phyloP scores from a whole-genome alignment of 192 early-diverging fungal species.

The Backusella luteola region DNA sequence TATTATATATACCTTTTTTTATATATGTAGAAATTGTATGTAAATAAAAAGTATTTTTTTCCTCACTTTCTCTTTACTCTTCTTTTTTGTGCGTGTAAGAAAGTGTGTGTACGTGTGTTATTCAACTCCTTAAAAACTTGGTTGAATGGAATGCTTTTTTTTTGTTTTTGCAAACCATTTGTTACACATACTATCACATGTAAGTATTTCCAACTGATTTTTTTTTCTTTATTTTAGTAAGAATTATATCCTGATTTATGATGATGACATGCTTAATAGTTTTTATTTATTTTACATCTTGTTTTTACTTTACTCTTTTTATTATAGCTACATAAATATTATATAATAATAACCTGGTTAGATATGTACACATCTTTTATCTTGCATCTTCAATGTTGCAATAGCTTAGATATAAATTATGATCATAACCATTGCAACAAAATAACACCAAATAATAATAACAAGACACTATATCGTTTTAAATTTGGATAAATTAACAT shows the following conservation, averaged over 20 bases:
- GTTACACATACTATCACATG: neutral
- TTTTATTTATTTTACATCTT: neutral
- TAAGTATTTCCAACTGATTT: neutral
- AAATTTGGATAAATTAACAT: conserved; percentile 1
- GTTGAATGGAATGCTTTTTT: neutral
- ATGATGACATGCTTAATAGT: neutral
- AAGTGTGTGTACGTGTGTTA: neutral
- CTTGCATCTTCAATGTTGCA: neutral
- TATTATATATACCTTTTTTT: conserved; percentile 6
- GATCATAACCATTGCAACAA: neutral
- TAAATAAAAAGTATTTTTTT: conserved; percentile 6
- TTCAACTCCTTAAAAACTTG: neutral
- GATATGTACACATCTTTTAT: neutral
- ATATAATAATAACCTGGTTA: neutral
- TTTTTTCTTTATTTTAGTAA: conserved; percentile 2
- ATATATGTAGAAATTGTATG: neutral
- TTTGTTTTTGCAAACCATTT: neutral
- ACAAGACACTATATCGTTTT: neutral
- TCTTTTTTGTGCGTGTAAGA: neutral
- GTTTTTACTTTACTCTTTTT: neutral
- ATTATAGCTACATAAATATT: neutral
- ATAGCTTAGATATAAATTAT: neutral
- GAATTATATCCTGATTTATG: neutral
- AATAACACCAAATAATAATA: neutral
- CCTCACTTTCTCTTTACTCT: neutral